Percentiles rank a stretch among this genome's conserved stretches.
These are phyloP conservation scores for Beauveria caledonica DNA, from an alignment of 2,329 filamentous ascomycete species.

Conservation along the genomic window DNA sequence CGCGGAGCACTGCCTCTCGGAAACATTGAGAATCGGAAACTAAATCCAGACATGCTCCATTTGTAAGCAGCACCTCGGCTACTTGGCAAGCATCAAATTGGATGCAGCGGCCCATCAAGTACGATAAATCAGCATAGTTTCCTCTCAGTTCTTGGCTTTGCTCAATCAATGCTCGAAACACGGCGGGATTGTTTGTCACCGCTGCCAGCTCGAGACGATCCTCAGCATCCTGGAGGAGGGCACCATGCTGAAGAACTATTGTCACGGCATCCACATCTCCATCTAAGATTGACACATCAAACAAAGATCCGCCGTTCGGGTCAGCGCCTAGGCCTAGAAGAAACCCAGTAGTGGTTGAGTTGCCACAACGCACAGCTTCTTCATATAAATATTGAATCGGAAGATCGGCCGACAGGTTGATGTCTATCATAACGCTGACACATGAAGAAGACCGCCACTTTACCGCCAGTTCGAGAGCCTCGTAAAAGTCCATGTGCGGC, in stretches of 20 bases:
- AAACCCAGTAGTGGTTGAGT: not conserved
- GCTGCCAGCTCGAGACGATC: not conserved
- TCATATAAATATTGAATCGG: not conserved
- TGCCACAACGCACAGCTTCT: not conserved
- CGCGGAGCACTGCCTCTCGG: no score
- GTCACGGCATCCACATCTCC: not conserved
- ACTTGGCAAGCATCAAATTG: not conserved
- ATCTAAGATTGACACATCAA: not conserved
- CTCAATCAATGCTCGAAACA: not conserved
- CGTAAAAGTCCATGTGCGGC: no score
- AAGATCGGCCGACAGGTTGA: not conserved
- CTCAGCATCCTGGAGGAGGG: not conserved
- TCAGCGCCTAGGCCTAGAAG: not conserved
- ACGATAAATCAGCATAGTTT: not conserved
- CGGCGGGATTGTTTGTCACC: not conserved
- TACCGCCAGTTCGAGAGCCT: no score
- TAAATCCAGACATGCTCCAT: not conserved
- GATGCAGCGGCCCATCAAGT: not conserved
- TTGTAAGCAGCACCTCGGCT: not conserved
- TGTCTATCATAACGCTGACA: not conserved
- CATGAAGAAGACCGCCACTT: no score
- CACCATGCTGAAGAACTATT: not conserved
- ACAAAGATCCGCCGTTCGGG: not conserved
- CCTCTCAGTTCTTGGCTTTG: not conserved
- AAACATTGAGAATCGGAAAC: no score